Conservation (phyloP, 2,329 filamentous ascomycete genomes). For the Colletotrichum endophyticum region DNA sequence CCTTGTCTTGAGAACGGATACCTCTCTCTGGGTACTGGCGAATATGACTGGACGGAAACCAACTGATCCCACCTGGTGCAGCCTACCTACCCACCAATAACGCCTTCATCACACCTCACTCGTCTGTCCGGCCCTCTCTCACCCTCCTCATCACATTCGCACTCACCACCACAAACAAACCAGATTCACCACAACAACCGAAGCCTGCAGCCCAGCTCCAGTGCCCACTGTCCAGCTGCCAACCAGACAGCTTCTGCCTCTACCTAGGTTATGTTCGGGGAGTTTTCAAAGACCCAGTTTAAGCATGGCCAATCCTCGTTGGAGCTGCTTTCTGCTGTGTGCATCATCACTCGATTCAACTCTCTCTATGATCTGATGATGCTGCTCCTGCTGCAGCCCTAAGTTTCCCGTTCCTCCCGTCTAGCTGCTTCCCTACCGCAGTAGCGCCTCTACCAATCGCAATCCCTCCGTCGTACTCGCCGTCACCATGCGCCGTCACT, state of each 20-base stretch:
- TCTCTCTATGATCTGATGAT: constrained; percentile 12
- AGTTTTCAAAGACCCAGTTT: constrained; percentile 5
- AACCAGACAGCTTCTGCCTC: neutral
- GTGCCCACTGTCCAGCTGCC: neutral
- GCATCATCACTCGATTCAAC: constrained; percentile 11
- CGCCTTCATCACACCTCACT: neutral
- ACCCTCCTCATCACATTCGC: neutral
- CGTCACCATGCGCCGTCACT: neutral
- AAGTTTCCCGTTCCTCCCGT: neutral
- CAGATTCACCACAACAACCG: neutral
- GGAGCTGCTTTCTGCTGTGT: neutral
- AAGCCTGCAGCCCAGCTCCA: neutral
- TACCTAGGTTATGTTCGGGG: neutral
- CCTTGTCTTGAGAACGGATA: neutral
- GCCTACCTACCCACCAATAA: neutral
- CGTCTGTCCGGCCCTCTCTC: neutral
- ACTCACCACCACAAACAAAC: neutral
- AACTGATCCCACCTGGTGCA: neutral
- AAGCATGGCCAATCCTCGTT: neutral
- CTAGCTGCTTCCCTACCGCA: neutral
- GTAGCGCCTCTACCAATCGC: neutral
- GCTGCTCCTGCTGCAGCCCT: constrained; percentile 17
- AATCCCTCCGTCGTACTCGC: neutral
- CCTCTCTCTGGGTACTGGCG: neutral
- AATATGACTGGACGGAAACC: neutral